Percentiles rank a stretch among this genome's conserved stretches.
These are phyloP conservation scores for Papiliotrema nemorosa DNA, from an alignment of 1,284 basidiomycete genomes.

Conservation along the genomic window DNA sequence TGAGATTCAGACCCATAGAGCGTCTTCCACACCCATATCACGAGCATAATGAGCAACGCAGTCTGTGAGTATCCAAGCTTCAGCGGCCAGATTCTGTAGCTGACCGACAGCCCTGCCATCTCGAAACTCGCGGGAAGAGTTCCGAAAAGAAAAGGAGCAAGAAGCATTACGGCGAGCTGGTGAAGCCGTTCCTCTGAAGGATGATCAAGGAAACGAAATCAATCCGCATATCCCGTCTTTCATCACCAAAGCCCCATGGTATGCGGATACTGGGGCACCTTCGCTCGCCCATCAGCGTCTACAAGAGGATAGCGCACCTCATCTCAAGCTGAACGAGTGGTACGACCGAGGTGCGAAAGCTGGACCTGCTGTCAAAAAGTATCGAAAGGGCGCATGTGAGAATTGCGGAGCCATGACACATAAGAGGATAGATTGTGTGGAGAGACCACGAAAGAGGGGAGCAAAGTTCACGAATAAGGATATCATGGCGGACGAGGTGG, in stretches of 20 bases:
- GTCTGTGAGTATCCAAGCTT: background rate
- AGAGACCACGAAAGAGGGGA: constrained; percentile 92
- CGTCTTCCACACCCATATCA: no score
- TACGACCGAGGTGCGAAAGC: constrained; percentile 85
- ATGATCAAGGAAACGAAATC: constrained; percentile 90
- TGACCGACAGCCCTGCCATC: constrained; percentile 48
- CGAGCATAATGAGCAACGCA: no score
- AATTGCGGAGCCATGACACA: constrained; percentile 98
- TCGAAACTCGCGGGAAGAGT: constrained; percentile 90
- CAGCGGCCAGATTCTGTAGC: background rate
- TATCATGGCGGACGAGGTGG: constrained; percentile 85
- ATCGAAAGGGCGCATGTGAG: constrained; percentile 95
- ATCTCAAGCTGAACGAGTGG: constrained; percentile 79
- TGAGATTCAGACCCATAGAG: no score
- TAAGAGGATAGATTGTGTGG: constrained; percentile 85
- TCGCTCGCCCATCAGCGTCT: constrained; percentile 90
- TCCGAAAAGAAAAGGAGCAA: constrained; percentile 88
- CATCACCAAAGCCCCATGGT: constrained; percentile 97
- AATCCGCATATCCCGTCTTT: constrained; percentile 99
- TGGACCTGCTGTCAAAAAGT: constrained; percentile 90
- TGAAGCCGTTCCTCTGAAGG: constrained; percentile 89
- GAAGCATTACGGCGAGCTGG: constrained; percentile 96
- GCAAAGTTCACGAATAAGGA: constrained; percentile 89
- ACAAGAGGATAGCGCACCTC: constrained; percentile 58
- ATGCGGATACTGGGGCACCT: constrained; percentile 82